Evolutionary conservation across 305 asterid species (phyloP).

Genomic region (Solanum hybrid): DNA sequence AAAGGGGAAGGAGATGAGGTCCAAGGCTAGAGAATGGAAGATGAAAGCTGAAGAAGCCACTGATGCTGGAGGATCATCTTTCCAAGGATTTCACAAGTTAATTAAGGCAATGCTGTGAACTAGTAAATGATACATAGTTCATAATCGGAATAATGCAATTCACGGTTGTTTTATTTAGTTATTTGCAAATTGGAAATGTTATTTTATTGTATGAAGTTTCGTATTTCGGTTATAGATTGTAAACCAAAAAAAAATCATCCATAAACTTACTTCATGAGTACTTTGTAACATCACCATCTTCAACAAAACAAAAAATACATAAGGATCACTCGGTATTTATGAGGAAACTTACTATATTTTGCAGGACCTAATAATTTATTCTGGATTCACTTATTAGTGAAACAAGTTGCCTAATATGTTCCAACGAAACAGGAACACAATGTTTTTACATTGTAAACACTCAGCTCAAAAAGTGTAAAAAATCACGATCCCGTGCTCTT

Average conservation of each 20-base stretch:
- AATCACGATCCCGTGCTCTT: background rate
- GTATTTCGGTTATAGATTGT: background rate
- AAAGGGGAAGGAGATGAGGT: conserved; percentile 30
- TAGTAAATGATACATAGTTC: background rate
- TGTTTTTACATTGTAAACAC: background rate
- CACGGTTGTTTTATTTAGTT: background rate
- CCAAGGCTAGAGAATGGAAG: conserved; percentile 40
- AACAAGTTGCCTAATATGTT: background rate
- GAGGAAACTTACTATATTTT: background rate
- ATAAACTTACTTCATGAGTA: background rate
- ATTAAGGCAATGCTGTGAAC: conserved; percentile 8
- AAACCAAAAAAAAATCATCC: background rate
- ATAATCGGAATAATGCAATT: background rate
- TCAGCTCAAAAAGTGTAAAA: background rate
- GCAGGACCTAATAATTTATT: background rate
- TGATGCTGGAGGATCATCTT: conserved; percentile 35
- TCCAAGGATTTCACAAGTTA: conserved; percentile 21
- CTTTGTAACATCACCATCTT: background rate
- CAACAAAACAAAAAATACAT: background rate
- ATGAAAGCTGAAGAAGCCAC: conserved; percentile 31
- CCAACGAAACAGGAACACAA: background rate
- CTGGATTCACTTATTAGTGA: background rate
- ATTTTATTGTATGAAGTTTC: background rate
- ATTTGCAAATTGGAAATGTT: background rate
- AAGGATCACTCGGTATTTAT: background rate